Percentiles rank a stretch among this genome's conserved stretches.
Conservation (phyloP, 306 rosid genomes). For the Bauhinia variegata region DNA sequence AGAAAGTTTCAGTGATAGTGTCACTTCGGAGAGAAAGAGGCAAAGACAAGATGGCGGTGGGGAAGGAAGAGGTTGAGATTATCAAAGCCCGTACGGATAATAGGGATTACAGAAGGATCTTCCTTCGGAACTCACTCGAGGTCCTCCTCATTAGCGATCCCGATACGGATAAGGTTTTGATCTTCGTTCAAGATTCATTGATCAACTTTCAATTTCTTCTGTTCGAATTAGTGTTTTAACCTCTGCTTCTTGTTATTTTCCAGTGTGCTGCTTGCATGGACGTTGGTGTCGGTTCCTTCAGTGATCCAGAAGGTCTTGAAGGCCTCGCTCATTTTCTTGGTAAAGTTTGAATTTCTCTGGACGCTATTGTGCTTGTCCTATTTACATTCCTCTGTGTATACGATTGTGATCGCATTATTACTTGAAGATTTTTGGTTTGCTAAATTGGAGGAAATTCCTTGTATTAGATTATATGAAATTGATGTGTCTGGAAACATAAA, state of each 20-base stretch:
- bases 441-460: neutral
- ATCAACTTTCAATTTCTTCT: neutral
- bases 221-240: neutral
- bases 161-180: conserved; percentile 79
- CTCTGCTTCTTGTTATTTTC: conserved; percentile 6
- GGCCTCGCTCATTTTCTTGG: conserved; percentile 99
- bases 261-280: conserved; percentile 98
- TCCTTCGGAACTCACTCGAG: conserved; percentile 74
- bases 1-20: too few relatives aligned
- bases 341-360: too few relatives aligned
- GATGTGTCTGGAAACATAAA: too few relatives aligned
- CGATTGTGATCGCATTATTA: conserved; percentile 8
- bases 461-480: too few relatives aligned
- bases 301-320: conserved; percentile 84
- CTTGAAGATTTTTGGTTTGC: neutral
- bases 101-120: conserved; percentile 73
- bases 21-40: neutral
- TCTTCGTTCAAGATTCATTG: neutral
- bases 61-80: conserved; percentile 58
- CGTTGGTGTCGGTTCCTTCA: conserved; percentile 82
- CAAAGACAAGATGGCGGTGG: conserved; percentile 55
- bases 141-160: conserved; percentile 84
- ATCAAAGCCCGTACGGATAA: conserved; percentile 74
- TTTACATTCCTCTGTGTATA: neutral
- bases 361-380: neutral